Base-by-base conservation (phyloP, 2,329 filamentous ascomycete species). In the Gnomoniopsis smithogilvyi region DNA sequence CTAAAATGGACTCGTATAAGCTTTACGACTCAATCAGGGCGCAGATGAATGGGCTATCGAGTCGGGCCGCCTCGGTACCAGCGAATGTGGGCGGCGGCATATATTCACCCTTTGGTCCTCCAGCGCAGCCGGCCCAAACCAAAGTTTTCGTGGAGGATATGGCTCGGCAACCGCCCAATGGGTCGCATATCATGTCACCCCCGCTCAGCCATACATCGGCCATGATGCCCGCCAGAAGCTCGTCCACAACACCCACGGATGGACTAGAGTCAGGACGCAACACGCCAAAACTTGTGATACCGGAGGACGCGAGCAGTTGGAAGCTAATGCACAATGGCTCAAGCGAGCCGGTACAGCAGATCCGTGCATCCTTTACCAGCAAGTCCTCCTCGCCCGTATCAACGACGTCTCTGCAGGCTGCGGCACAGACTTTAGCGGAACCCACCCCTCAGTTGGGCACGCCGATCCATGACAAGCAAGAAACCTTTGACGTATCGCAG, bases 181-280 rank as follows among this genome's bases (percentile, higher is more conserved):
- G 51, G 0, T 54, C 59, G 10, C 59, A 53, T 10, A 55, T 59
- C 15, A 38, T 56, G 1, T 59, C 56, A 15, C 60, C 45, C 2
- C 22, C 56, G 34, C 57, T 52, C 17, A 54, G 58, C 52, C 56
- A 56, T 30, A 47, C 56, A 8, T 46, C 53, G 47, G 34, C 48
- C 41, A 48, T 61, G 51, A 47, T 21, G 10, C 59, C 56, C 3
- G 51, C 54, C 10, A 49, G 61, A 14, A 62, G 58, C 41, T 45
- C 58, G 19, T 62, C 61, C 17, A 51, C 61, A 19, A 61, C 61
- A 38, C 58, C 61, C 22, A 54, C 54, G 24, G 51, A 59, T 8
- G 51, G 45, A 15, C 6, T 33, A 3, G 51, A 48, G 1, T 52
- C 56, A 2, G 51, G 45, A 19, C 48, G 53, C 8, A 57, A 36